Evolutionary conservation across 1,284 basidiomycete genomes (phyloP).

Genomic region (Blastosporella zonata): DNA sequence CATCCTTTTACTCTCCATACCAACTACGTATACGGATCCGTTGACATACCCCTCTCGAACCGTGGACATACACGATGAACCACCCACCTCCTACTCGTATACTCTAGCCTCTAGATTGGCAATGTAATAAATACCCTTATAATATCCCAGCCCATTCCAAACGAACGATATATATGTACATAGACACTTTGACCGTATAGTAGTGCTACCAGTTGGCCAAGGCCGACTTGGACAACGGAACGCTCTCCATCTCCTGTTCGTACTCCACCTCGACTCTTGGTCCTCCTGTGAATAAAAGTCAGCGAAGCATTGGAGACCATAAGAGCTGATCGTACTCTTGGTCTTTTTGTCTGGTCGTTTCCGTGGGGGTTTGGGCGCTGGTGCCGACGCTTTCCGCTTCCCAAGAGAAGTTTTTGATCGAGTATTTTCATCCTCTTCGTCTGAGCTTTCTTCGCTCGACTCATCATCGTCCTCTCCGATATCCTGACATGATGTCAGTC

Average conservation of each 20-base stretch:
- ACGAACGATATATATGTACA: not conserved
- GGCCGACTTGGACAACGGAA: conserved; percentile 55
- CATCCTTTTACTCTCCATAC: not conserved
- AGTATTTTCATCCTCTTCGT: conserved; percentile 33
- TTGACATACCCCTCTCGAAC: not conserved
- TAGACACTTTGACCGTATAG: conserved; percentile 3
- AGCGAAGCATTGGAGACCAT: conserved; percentile 9
- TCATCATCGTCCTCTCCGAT: conserved; percentile 21
- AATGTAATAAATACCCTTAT: conserved; percentile 11
- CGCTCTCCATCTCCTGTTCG: conserved; percentile 83
- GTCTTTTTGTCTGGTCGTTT: conserved; percentile 56
- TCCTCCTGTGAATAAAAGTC: conserved; percentile 44
- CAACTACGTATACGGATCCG: not conserved
- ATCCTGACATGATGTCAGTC: conserved; percentile 21
- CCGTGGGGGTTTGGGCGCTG: conserved; percentile 39
- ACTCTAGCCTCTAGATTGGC: not conserved
- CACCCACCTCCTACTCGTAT: not conserved
- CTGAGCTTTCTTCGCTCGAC: conserved; percentile 37
- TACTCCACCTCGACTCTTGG: conserved; percentile 93
- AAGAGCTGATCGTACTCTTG: conserved; percentile 45
- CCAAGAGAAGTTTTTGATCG: conserved; percentile 48
- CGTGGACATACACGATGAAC: not conserved
- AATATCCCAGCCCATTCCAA: conserved; percentile 3
- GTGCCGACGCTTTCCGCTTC: conserved; percentile 62
- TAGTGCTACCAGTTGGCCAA: conserved; percentile 56